A percentile compares a stretch with the other conserved stretches of the same genome.
phyloP scores from a whole-genome alignment of 768 basidiomycete species.

The Phanerodontia chrysosporium region DNA sequence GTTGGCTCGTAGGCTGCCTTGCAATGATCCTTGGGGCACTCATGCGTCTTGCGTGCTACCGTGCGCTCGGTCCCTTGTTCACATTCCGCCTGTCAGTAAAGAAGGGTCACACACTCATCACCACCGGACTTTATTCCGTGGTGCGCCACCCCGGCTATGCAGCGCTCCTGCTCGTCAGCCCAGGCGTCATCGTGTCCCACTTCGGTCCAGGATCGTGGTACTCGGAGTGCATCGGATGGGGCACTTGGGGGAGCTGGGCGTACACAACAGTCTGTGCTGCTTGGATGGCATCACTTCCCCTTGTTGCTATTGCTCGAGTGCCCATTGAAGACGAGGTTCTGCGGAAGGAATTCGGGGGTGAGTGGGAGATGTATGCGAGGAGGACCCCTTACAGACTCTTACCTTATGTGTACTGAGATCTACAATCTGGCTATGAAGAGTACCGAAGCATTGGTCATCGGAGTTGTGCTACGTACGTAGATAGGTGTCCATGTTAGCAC shows the following conservation, averaged over 20 bases:
- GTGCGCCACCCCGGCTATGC: slow-evolving; percentile 18
- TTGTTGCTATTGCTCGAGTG: background rate
- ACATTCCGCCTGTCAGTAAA: slow-evolving; percentile 13
- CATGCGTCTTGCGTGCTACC: slow-evolving; percentile 6
- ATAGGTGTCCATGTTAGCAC: too few relatives aligned
- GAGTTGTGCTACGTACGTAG: too few relatives aligned
- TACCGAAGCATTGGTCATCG: too few relatives aligned
- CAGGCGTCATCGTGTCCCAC: slow-evolving; percentile 3
- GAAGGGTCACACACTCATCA: slow-evolving; percentile 13
- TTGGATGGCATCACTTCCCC: background rate
- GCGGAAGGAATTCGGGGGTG: slow-evolving; percentile 7
- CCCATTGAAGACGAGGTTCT: slow-evolving; percentile 7
- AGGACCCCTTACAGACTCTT: slow-evolving; percentile 9
- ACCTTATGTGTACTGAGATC: background rate
- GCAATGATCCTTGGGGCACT: background rate
- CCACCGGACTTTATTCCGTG: slow-evolving; percentile 11
- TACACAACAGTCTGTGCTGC: background rate
- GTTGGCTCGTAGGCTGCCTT: background rate
- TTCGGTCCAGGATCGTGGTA: slow-evolving; percentile 7
- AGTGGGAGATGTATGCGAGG: slow-evolving; percentile 9
- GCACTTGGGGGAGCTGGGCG: background rate
- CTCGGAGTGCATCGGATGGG: background rate
- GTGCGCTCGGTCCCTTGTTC: slow-evolving; percentile 13
- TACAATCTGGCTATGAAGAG: background rate
- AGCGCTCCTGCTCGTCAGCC: background rate